These are phyloP conservation scores for Aspergillus unguis DNA, from an alignment of 2,329 filamentous ascomycete genomes.

Conservation along the genomic window DNA sequence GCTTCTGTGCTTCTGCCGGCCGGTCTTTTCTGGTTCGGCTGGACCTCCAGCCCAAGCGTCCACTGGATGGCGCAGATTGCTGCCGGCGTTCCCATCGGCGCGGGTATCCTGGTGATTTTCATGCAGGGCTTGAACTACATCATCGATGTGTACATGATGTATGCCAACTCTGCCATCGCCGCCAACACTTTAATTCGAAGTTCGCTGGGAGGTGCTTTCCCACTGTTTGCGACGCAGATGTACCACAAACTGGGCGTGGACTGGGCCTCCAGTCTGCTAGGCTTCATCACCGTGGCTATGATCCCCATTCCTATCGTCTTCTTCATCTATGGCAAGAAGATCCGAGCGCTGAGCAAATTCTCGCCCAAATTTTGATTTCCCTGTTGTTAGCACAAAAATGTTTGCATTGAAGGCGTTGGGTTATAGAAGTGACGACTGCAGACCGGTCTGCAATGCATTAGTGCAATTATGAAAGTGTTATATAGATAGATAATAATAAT, in stretches of 20 bases:
- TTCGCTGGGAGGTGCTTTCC: constrained; percentile 31
- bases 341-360: constrained; percentile 46
- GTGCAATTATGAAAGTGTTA: background rate
- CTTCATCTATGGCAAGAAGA: constrained; percentile 44
- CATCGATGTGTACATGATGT: constrained; percentile 39
- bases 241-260: constrained; percentile 34
- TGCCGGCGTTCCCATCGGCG: constrained; percentile 42
- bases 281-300: constrained; percentile 36
- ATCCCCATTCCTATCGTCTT: constrained; percentile 48
- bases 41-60: constrained; percentile 41
- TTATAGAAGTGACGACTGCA: background rate
- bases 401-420: background rate
- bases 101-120: constrained; percentile 42
- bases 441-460: constrained; percentile 1
- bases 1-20: constrained; percentile 41
- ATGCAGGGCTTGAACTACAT: constrained; percentile 41
- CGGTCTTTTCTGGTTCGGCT: constrained; percentile 50
- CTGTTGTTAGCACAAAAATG: background rate
- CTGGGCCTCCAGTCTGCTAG: constrained; percentile 38
- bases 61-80: constrained; percentile 47
- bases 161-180: constrained; percentile 39
- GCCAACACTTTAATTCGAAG: constrained; percentile 37
- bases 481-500: background rate
- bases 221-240: constrained; percentile 32
- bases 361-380: constrained; percentile 24